These are phyloP conservation scores for Pistacia atlantica DNA, from an alignment of 345 rosid genomes.

Conservation along the genomic window DNA sequence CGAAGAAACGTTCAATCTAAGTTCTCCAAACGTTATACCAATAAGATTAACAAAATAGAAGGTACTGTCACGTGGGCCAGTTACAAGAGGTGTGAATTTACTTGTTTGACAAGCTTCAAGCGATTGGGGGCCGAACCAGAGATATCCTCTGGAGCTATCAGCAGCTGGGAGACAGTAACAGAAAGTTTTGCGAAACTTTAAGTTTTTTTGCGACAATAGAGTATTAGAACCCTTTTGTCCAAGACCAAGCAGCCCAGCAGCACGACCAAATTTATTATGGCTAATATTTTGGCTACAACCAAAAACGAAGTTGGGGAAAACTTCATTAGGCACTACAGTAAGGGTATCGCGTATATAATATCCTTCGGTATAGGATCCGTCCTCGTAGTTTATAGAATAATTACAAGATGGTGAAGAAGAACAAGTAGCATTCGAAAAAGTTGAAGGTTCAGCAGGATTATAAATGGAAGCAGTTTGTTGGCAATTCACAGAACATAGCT, in stretches of 20 bases:
- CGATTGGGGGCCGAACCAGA: constrained; percentile 27
- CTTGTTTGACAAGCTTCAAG: constrained; percentile 1
- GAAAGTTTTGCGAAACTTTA: not conserved
- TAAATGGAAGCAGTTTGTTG: constrained; percentile 11
- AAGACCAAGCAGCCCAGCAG: constrained; percentile 23
- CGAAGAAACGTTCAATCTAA: constrained; percentile 11
- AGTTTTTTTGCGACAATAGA: constrained; percentile 18
- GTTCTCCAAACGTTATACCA: constrained; percentile 23
- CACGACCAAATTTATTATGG: not conserved
- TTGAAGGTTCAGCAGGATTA: constrained; percentile 24
- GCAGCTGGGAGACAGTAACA: constrained; percentile 35
- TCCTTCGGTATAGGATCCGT: constrained; percentile 13
- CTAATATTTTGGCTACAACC: constrained; percentile 27
- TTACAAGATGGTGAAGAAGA: not conserved
- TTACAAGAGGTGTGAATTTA: constrained; percentile 3
- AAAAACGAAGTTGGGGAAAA: constrained; percentile 8
- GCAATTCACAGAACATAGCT: not conserved
- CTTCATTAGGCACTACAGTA: not conserved
- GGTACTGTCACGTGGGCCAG: not conserved
- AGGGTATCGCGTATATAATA: constrained; percentile 23
- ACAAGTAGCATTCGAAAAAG: constrained; percentile 12
- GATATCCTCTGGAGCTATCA: constrained; percentile 19
- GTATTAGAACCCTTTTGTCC: not conserved
- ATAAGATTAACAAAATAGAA: constrained; percentile 24
- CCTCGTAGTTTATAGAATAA: not conserved